Evolutionary conservation across 2,329 filamentous ascomycete genomes (phyloP).

Genomic region (Akanthomyces uredinophilus): DNA sequence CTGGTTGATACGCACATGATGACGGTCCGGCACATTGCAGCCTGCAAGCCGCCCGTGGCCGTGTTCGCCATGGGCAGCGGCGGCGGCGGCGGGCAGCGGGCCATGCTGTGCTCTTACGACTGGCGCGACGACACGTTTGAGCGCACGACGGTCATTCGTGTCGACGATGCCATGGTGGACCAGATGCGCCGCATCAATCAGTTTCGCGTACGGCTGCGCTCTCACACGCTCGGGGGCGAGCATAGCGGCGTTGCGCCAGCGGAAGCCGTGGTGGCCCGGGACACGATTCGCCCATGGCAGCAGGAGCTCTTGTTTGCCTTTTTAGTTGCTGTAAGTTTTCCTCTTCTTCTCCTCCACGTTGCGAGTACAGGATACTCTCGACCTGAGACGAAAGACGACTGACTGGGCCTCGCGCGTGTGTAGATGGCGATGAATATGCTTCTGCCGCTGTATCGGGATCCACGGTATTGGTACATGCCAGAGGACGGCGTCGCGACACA

Average conservation of each 20-base stretch:
- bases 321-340: not conserved
- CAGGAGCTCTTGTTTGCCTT: not conserved
- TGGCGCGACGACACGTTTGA: constrained; percentile 23
- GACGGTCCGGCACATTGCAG: constrained; percentile 36
- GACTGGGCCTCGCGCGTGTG: not conserved
- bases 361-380: too few relatives aligned
- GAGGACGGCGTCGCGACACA: too few relatives aligned
- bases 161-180: constrained; percentile 32
- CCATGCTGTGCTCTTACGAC: constrained; percentile 41
- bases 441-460: too few relatives aligned
- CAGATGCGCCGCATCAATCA: constrained; percentile 28
- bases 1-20: constrained; percentile 38
- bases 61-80: constrained; percentile 40
- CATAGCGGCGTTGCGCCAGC: not conserved
- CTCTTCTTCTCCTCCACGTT: too few relatives aligned
- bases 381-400: not conserved
- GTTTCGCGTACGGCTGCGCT: constrained; percentile 20
- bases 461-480: too few relatives aligned
- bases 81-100: constrained; percentile 41
- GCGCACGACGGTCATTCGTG: constrained; percentile 36
- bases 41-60: constrained; percentile 28
- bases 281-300: not conserved
- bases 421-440: not conserved
- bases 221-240: not conserved
- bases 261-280: not conserved